phyloP scores from a whole-genome alignment of 2,329 filamentous ascomycete species.

The Paraphaeosphaeria minitans region DNA sequence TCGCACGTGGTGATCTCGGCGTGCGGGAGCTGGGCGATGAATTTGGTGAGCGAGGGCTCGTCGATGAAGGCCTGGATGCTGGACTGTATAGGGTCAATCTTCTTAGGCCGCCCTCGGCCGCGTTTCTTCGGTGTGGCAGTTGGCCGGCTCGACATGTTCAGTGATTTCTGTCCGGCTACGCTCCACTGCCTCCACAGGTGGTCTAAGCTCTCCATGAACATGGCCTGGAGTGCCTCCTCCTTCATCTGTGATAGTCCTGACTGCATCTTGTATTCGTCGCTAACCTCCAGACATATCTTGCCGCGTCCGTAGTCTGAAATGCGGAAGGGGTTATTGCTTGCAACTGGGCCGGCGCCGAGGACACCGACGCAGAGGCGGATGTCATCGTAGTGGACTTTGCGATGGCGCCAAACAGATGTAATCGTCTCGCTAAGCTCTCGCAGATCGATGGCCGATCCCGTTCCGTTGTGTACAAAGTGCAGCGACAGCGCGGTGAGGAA shows the following conservation, averaged over 20 bases:
- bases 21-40: slow-evolving; percentile 63
- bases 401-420: slow-evolving; percentile 53
- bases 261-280: slow-evolving; percentile 35
- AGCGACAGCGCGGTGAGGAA: slow-evolving; percentile 57
- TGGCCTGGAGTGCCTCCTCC: slow-evolving; percentile 55
- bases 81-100: slow-evolving; percentile 43
- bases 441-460: slow-evolving; percentile 51
- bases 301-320: slow-evolving; percentile 51
- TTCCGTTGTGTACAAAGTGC: slow-evolving; percentile 57
- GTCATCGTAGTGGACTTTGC: slow-evolving; percentile 53
- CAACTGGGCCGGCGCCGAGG: slow-evolving; percentile 36
- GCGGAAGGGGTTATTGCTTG: slow-evolving; percentile 42
- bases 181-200: slow-evolving; percentile 53
- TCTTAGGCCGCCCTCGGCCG: slow-evolving; percentile 39
- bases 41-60: slow-evolving; percentile 48
- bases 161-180: slow-evolving; percentile 17
- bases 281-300: slow-evolving; percentile 50
- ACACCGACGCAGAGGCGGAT: slow-evolving; percentile 54
- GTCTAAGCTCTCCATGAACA: slow-evolving; percentile 57
- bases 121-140: slow-evolving; percentile 43
- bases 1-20: slow-evolving; percentile 59
- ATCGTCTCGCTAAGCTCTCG: slow-evolving; percentile 47
- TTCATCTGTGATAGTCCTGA: slow-evolving; percentile 43
- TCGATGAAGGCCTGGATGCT: slow-evolving; percentile 55
- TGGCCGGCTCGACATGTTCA: slow-evolving; percentile 29